Conservation (phyloP, 768 basidiomycete species). For the Kwoniella sp. region DNA sequence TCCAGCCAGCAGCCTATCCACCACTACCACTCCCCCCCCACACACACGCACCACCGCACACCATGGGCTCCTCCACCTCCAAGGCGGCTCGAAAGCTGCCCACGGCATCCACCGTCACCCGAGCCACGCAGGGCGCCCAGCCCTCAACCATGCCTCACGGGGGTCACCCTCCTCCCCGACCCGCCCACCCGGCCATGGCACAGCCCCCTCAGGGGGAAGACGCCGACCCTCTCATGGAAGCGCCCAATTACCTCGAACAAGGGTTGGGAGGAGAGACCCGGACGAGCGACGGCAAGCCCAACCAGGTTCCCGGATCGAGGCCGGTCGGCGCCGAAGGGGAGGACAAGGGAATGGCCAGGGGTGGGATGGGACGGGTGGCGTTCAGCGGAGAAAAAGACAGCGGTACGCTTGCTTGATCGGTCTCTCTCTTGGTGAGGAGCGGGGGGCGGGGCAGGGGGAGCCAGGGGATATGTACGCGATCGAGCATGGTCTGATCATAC, state of each 20-base stretch:
- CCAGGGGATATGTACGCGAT: no score
- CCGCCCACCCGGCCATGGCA: not conserved
- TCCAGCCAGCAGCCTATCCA: no score
- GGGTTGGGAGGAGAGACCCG: conserved; percentile 21
- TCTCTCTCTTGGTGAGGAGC: no score
- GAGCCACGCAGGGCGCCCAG: not conserved
- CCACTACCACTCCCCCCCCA: not conserved
- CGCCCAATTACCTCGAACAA: conserved; percentile 6
- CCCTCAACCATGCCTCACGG: conserved; percentile 10
- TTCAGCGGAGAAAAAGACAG: conserved; percentile 47
- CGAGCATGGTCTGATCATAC: no score
- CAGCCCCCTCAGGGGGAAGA: conserved; percentile 4
- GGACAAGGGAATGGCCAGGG: conserved; percentile 7
- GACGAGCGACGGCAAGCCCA: not conserved
- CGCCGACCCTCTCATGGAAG: conserved; percentile 14
- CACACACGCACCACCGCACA: not conserved
- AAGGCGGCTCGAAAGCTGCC: conserved; percentile 44
- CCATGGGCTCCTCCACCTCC: conserved; percentile 43
- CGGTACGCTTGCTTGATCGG: conserved; percentile 25
- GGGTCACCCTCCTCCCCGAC: not conserved
- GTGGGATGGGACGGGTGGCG: conserved; percentile 22
- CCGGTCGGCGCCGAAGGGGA: not conserved
- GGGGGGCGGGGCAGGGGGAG: no score
- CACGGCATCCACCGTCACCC: conserved; percentile 18
- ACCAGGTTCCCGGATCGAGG: not conserved